Base-by-base conservation (phyloP, 371 early-diverging fungal species). In the Lichtheimia ornata region DNA sequence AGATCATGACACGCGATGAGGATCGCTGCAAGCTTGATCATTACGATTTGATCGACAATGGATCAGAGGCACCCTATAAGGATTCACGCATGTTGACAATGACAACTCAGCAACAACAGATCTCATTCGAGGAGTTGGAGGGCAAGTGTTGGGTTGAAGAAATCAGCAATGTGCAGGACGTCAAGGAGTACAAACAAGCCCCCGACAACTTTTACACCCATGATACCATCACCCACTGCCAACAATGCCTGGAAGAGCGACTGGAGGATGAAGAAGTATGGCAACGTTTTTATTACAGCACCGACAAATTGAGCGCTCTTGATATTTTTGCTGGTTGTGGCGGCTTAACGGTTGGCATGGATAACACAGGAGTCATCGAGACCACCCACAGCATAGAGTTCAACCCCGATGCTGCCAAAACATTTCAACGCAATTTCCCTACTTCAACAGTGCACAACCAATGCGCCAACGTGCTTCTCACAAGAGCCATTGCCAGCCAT, bases 291-390 rank as follows among this genome's bases (percentile, higher is more conserved):
- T 15, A 51, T n/a, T 15, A 45, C 4, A 28, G 30, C 0, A 5
- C 5, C 5, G 13, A 45, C 27, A 69, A 71, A 45, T 72, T 84
- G 17, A 64, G 65, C 2, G 86, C 84, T 0, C 62, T 88, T 25
- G 88, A 88, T 63, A 72, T 88, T 44, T 88, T 88, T 56, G 77
- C 84, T 11, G 88, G 88, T 5, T 88, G 87, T 58, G 88, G 88
- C 15, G 88, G 88, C 0, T 58, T 88, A 22, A 84, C 87, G 0
- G 70, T 68, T 24, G 88, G 88, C 43, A 70, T 88, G 76, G 81
- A 87, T n/a, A 54, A 70, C 50, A 68, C 76, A 0, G 82, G 81
- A 0, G 58, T 80, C 5, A 70, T 84, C 22, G 77, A 87, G 18
- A 88, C 86, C 12, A 58, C 58, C 22, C 84, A 82, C 59, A 78